Base-by-base conservation (phyloP, 2,329 filamentous ascomycete species). In the Myotisia sp. region DNA sequence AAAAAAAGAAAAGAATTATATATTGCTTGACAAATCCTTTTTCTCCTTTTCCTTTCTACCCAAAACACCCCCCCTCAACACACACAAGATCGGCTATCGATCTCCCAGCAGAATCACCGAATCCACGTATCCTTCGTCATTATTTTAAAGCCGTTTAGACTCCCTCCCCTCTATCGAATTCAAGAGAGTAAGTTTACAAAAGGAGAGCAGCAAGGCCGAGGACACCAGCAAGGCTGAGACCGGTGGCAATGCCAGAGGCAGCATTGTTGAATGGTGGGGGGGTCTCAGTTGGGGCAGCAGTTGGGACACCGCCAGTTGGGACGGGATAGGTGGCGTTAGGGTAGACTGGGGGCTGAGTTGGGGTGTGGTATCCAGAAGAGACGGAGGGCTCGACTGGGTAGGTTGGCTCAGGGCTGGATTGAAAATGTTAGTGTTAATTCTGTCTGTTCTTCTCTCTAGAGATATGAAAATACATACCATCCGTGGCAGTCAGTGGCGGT, bases 151-250 rank as follows among this genome's bases (percentile, higher is more conserved):
- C n/a, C n/a, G n/a, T n/a, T n/a, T n/a, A n/a, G n/a, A n/a, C n/a
- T n/a, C n/a, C n/a, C n/a, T n/a, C n/a, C n/a, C n/a, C n/a, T n/a
- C n/a, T n/a, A n/a, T n/a, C n/a, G n/a, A n/a, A n/a, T n/a, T n/a
- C n/a, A n/a, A n/a, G n/a, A n/a, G n/a, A n/a, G n/a, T n/a, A n/a
- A n/a, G 34, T 44, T 59, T 63, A 65, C 49, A 64, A 50, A 37
- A 64, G 44, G 48, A 54, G 56, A 48, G 62, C 64, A 43, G 58
- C 63, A 43, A 67, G 56, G 56, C 63, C 68, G 48, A 67, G 58
- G 45, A 71, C 53, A 50, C 63, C 66, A 39, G 65, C 62, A 42
- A 72, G 56, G 47, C 63, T 65, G 39, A 62, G 65, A 49, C 64
- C 65, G 26, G 60, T 60, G 37, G 59, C 60, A 37, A 56, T 56